A percentile compares a stretch with the other conserved stretches of the same genome.
Evolutionary conservation across 805 yeast genomes (phyloP).

Genomic region (Yamadazyma insecticola): DNA sequence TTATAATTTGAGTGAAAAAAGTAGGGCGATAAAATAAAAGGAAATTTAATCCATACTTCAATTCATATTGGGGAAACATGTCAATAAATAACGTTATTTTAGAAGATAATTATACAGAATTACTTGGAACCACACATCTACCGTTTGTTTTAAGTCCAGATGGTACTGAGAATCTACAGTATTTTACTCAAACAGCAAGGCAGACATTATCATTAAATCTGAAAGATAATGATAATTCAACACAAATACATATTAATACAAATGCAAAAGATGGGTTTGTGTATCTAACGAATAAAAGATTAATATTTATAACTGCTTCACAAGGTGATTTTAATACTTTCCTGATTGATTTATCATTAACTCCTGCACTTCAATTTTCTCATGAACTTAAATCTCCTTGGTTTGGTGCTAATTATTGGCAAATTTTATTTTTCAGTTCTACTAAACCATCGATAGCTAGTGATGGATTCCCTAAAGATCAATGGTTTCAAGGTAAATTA

Average conservation of each 20-base stretch:
- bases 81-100: conserved; percentile 24
- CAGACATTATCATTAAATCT: conserved; percentile 25
- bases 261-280: conserved; percentile 34
- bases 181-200: conserved; percentile 14
- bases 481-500: conserved; percentile 33
- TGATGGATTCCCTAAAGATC: conserved; percentile 36
- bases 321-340: conserved; percentile 43
- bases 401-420: conserved; percentile 52
- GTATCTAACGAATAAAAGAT: conserved; percentile 38
- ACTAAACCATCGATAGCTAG: conserved; percentile 28
- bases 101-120: conserved; percentile 8
- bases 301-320: conserved; percentile 33
- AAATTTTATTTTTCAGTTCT: conserved; percentile 34
- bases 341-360: conserved; percentile 25
- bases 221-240: conserved; percentile 5
- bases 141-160: conserved; percentile 17
- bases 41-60: too few species aligned
- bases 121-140: conserved; percentile 4
- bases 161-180: conserved; percentile 15
- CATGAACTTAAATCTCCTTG: conserved; percentile 45
- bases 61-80: conserved; percentile 19
- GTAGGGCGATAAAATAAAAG: too few species aligned
- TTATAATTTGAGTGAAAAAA: too few species aligned
- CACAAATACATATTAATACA: too few species aligned
- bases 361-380: conserved; percentile 27